Conservation (phyloP, 179 eudicot genomes). For the Spergularia azorica region DNA sequence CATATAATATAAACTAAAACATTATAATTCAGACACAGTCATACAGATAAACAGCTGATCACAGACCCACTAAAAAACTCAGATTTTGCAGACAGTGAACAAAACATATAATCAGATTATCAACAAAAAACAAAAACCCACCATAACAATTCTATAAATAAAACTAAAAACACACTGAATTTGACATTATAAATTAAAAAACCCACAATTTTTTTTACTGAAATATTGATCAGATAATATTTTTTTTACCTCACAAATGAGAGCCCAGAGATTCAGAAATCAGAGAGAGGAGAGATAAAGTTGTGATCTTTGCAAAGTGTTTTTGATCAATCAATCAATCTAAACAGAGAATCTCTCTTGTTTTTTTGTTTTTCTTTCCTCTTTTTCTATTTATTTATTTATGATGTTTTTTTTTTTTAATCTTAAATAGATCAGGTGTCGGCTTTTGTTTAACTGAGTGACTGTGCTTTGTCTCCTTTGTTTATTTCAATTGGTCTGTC, state of each 20-base stretch:
- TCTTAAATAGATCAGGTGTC: neutral
- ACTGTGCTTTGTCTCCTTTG: neutral
- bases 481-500: neutral
- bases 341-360: neutral
- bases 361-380: neutral
- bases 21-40: neutral
- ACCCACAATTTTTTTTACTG: neutral
- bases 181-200: too few species aligned
- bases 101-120: neutral
- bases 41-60: neutral
- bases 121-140: neutral
- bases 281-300: constrained; percentile 10
- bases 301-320: constrained; percentile 3
- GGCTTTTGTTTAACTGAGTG: neutral
- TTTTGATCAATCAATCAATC: constrained; percentile 20
- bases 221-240: constrained; percentile 3
- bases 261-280: constrained; percentile 11
- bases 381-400: too few species aligned
- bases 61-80: neutral
- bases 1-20: too few species aligned
- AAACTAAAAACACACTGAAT: neutral
- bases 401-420: neutral
- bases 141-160: neutral
- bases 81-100: too few species aligned
- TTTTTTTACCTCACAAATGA: constrained; percentile 17